phyloP scores from a whole-genome alignment of 441 rosid genomes.

The Iberis amara region DNA sequence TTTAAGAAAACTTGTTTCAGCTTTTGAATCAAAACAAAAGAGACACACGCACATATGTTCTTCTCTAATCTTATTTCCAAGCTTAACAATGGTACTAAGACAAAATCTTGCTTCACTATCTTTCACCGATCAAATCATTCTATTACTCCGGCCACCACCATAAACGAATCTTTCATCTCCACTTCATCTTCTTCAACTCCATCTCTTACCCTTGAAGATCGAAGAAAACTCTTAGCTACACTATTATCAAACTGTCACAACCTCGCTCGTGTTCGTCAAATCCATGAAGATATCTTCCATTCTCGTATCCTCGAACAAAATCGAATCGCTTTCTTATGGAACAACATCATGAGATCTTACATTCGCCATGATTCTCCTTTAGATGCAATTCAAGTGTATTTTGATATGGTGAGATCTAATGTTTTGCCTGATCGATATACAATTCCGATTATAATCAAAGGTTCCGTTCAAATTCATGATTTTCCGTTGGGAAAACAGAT shows the following conservation, averaged over 20 bases:
- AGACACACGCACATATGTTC: constrained; percentile 17
- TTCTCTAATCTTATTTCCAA: constrained; percentile 13
- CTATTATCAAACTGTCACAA: constrained; percentile 40
- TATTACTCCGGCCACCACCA: constrained; percentile 3
- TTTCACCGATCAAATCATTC: constrained; percentile 18
- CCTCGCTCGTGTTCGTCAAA: constrained; percentile 39
- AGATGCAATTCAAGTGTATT: constrained; percentile 39
- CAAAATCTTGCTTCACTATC: constrained; percentile 10
- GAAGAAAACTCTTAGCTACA: constrained; percentile 32
- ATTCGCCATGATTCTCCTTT: constrained; percentile 46
- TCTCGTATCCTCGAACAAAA: constrained; percentile 36
- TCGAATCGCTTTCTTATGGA: constrained; percentile 49
- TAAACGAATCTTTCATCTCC: neutral
- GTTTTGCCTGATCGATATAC: constrained; percentile 60
- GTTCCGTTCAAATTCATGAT: constrained; percentile 40
- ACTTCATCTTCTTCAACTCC: neutral
- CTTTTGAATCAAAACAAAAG: too few relatives aligned
- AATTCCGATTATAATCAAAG: constrained; percentile 56
- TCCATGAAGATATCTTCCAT: constrained; percentile 48
- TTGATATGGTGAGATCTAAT: constrained; percentile 48
- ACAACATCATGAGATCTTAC: constrained; percentile 64
- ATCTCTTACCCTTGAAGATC: constrained; percentile 29
- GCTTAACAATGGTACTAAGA: constrained; percentile 18
- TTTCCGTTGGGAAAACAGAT: constrained; percentile 49
- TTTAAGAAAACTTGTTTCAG: too few relatives aligned